Base-by-base conservation (phyloP, 1,284 basidiomycete species). In the Sporisorium iseilematis-ciliati region DNA sequence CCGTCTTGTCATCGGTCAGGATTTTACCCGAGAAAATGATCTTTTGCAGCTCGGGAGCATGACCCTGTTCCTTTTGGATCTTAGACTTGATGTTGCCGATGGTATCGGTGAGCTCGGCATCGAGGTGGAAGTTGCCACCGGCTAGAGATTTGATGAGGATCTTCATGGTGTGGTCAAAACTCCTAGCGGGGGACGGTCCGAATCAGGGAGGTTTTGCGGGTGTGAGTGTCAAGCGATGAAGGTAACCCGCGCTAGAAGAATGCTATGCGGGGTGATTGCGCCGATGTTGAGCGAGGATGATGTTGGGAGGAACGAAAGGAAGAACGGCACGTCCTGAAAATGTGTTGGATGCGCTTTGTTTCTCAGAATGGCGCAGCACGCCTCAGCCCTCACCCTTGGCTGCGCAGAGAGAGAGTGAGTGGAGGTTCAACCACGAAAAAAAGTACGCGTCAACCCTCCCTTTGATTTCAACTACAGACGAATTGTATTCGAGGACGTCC, bases 21-120 rank as follows among this genome's bases (percentile, higher is more conserved):
- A 99, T 92, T 88, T 97, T 97, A 69, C 96, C 96, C 53, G 94
- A 91, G 87, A 94, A 98, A 86, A 99, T 99, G 82, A 99, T 89
- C 89, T 98, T 99, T 88, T 97, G 95, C 58, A 86, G 85, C 41
- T 89, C 89, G 23, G 90, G 88, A 38, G 91, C 85, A 86, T 95
- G 92, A 16, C 91, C 91, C 82, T 97, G 93, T 8, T 88, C 86
- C 52, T 90, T 88, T 71, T 89, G 86, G 81, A 99, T 96, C 90
- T 93, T 95, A 79, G 88, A 85, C 89, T 99, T 99, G 82, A 99
- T 87, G 78, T 88, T 88, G 51, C 86, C 91, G 50, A 99, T 82
- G 29, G 81, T 82, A 51, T 84, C 81, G 20, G 68, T 69, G 38
- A 79, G 75, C 54, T 84, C 79, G 31, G 82, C 80, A 53, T 84